A percentile compares a stretch with the other conserved stretches of the same genome.
Conservation (phyloP, 768 basidiomycete genomes). For the Daedaleopsis sinensis region DNA sequence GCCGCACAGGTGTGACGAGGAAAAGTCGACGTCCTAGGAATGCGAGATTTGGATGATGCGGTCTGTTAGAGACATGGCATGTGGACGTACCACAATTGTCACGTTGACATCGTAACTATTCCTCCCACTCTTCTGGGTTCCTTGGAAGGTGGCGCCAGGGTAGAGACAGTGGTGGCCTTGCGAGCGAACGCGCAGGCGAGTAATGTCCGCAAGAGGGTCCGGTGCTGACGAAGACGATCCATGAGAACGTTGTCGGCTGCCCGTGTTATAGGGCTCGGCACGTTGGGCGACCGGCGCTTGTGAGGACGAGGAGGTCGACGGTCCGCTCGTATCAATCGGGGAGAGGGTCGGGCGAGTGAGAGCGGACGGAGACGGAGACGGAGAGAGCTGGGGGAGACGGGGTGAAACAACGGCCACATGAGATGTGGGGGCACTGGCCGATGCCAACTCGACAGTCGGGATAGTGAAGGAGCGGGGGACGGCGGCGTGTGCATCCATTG, state of each 20-base stretch:
- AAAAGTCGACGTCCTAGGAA: slow-evolving; percentile 84
- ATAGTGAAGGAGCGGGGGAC: slow-evolving; percentile 7
- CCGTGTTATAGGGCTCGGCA: slow-evolving; percentile 19
- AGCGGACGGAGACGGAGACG: slow-evolving; percentile 10
- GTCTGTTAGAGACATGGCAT: slow-evolving; percentile 8
- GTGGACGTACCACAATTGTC: slow-evolving; percentile 78
- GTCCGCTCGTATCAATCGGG: slow-evolving; percentile 18
- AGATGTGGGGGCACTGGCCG: slow-evolving; percentile 1
- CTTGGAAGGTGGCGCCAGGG: slow-evolving; percentile 86
- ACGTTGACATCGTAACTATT: slow-evolving; percentile 96
- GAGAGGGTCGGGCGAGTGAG: slow-evolving; percentile 13
- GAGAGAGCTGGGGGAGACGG: not conserved
- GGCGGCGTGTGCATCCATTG: slow-evolving; percentile 32
- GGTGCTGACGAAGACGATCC: slow-evolving; percentile 28
- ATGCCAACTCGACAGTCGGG: slow-evolving; percentile 2
- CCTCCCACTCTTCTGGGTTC: slow-evolving; percentile 92
- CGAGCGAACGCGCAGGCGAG: slow-evolving; percentile 71
- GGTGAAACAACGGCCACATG: not conserved
- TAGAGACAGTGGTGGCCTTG: slow-evolving; percentile 80
- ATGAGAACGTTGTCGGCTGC: slow-evolving; percentile 26
- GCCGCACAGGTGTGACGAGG: slow-evolving; percentile 84
- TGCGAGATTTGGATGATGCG: not conserved
- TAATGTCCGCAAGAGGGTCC: slow-evolving; percentile 73
- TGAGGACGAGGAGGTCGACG: slow-evolving; percentile 10
- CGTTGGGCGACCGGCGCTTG: slow-evolving; percentile 20